Percentiles rank a stretch among this genome's conserved stretches.
Conservation (phyloP, 306 rosid genomes). For the Arachis stenosperma region DNA sequence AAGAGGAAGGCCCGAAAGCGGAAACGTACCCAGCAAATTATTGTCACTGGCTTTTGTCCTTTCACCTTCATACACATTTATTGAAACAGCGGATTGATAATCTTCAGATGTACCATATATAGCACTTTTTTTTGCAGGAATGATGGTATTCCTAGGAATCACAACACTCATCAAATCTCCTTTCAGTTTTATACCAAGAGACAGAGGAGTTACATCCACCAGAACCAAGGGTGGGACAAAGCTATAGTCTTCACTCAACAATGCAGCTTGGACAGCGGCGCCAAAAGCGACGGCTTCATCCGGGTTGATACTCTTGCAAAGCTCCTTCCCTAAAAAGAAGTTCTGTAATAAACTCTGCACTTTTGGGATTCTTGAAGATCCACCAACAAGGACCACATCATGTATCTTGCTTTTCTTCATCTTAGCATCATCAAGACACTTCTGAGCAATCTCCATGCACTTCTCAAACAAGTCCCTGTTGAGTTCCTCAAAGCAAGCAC, state of each 20-base stretch:
- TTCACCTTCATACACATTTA: conserved; percentile 60
- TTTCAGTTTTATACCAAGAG: conserved; percentile 36
- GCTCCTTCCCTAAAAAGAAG: conserved; percentile 36
- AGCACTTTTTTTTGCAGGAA: conserved; percentile 51
- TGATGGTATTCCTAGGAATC: conserved; percentile 55
- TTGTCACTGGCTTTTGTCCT: conserved; percentile 50
- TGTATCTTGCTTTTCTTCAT: conserved; percentile 53
- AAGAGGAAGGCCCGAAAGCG: conserved; percentile 39
- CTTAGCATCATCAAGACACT: conserved; percentile 52
- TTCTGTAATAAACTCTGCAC: conserved; percentile 53
- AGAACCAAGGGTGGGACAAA: conserved; percentile 46
- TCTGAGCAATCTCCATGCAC: conserved; percentile 53
- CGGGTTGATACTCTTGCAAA: conserved; percentile 36
- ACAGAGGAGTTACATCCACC: conserved; percentile 56
- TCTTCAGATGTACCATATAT: conserved; percentile 11
- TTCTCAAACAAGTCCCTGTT: conserved; percentile 49
- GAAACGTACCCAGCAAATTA: conserved; percentile 50
- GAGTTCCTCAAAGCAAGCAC: conserved; percentile 34
- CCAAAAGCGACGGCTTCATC: conserved; percentile 47
- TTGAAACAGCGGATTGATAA: not conserved
- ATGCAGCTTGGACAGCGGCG: conserved; percentile 41
- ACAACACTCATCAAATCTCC: conserved; percentile 55
- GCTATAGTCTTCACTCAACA: conserved; percentile 17
- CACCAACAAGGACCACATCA: conserved; percentile 35
- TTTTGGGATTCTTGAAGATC: conserved; percentile 52